A percentile compares a stretch with the other conserved stretches of the same genome.
phyloP scores from a whole-genome alignment of 345 rosid genomes.

The Durio zibethinus region DNA sequence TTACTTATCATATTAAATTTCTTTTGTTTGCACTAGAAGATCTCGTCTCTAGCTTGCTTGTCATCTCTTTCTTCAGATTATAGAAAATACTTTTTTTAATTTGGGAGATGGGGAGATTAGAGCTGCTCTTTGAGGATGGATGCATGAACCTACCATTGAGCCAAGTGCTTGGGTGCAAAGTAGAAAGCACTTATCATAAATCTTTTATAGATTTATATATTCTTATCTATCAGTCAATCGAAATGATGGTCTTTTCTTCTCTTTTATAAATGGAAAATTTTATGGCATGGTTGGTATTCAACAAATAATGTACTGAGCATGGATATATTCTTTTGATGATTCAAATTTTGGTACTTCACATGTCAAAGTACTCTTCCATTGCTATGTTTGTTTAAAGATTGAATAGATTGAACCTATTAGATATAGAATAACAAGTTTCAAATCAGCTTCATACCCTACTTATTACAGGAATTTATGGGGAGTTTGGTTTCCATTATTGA shows the following conservation, averaged over 20 bases:
- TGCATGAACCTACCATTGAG: background rate
- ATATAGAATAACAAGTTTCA: background rate
- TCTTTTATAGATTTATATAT: no score
- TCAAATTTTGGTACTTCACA: background rate
- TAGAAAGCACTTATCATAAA: background rate
- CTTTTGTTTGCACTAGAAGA: background rate
- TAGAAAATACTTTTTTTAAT: background rate
- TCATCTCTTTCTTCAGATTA: background rate
- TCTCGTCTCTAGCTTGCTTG: background rate
- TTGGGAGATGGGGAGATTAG: background rate
- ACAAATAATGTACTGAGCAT: background rate
- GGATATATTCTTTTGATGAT: background rate
- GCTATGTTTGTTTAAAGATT: background rate
- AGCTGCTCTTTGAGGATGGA: background rate
- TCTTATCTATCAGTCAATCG: background rate
- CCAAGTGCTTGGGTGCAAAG: background rate
- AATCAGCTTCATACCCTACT: background rate
- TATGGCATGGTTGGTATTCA: background rate
- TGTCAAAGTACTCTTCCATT: background rate
- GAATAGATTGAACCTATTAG: background rate
- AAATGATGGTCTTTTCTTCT: background rate
- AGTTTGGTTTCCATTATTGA: background rate
- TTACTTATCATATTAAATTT: background rate
- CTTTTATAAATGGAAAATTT: background rate
- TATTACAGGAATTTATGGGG: background rate